Evolutionary conservation across 805 yeast species (phyloP), one percentile per base, ranked within the genome.

Genomic region (Teunomyces kruisii): DNA sequence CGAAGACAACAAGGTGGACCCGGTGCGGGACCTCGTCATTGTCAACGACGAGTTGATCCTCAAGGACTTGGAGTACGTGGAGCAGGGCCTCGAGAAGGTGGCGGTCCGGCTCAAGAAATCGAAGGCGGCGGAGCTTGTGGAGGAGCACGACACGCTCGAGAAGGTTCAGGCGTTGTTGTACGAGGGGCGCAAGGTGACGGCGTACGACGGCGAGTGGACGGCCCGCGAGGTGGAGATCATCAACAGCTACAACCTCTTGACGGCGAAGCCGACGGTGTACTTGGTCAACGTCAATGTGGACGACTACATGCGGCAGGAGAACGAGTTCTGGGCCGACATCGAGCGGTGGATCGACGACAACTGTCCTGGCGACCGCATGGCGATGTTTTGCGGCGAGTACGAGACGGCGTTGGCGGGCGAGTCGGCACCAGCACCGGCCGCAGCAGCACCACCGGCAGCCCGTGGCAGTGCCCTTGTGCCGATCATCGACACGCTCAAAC

Each of bases 261-360:
- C 96, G 1, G 90, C 96, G 3, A 90, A 90, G 60, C 97, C 97
- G n/a, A 81, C 91, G 1, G 79, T 89, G 12, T 83, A 84, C 50
- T 62, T 90, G 39, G 74, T 88, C 48, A 90, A 90, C 57, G 83
- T 88, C 14, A 83, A 82, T 42, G 84, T 82, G 53, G 76, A 74
- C 39, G 96, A 89, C 59, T 89, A 78, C 60, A 62, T 79, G 10
- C 56, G 70, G 33, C 72, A 77, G 52, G 58, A 65, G 47, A 81
- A 83, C 61, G 79, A 78, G 59, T 78, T 79, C 61, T 54, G 74
- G 39, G 53, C 59, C 1, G 72, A 64, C 14, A 83, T 89, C 22
- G 56, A 74, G 55, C 67, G 72, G 24, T 90, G 97, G 97, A 76
- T 87, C 26, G 68, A 67, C 22, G 74, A 72, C 39, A 78, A 83